Evolutionary conservation across 305 asterid species (phyloP).

Genomic region (Fraxinus sp.): DNA sequence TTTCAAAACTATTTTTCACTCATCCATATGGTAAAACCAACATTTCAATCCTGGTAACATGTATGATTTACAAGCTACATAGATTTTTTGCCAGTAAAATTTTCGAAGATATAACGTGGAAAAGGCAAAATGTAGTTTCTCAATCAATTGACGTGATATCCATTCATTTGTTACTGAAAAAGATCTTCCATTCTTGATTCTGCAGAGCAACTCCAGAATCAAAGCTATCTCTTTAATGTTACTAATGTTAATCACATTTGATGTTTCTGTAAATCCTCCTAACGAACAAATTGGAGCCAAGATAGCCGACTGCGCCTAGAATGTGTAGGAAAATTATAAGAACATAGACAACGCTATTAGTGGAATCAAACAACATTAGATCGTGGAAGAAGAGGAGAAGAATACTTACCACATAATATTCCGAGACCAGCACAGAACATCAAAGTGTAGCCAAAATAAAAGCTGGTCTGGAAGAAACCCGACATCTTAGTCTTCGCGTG

Average conservation of each 20-base stretch:
- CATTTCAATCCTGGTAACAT: conserved; percentile 19
- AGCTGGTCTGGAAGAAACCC: conserved; percentile 72
- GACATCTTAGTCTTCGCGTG: conserved; percentile 70
- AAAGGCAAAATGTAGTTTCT: conserved; percentile 21
- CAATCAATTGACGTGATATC: conserved; percentile 22
- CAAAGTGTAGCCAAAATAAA: conserved; percentile 67
- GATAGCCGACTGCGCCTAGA: conserved; percentile 40
- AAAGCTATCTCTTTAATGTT: conserved; percentile 19
- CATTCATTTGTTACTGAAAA: conserved; percentile 30
- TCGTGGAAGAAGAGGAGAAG: not conserved
- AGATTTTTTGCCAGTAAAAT: conserved; percentile 17
- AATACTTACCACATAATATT: conserved; percentile 58
- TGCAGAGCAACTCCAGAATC: conserved; percentile 22
- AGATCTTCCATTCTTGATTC: conserved; percentile 6
- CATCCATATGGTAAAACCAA: not conserved
- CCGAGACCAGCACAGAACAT: conserved; percentile 74
- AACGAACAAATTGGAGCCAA: conserved; percentile 26
- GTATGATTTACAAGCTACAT: conserved; percentile 45
- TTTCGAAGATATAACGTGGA: conserved; percentile 24
- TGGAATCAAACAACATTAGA: not conserved
- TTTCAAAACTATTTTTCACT: not conserved
- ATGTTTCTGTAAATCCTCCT: conserved; percentile 31
- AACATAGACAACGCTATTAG: not conserved
- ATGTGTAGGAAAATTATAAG: conserved; percentile 13
- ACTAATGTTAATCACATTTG: conserved; percentile 51